A percentile compares a stretch with the other conserved stretches of the same genome.
Evolutionary conservation across 2,329 filamentous ascomycete genomes (phyloP).

Genomic region (Leptoxyphium fumago): DNA sequence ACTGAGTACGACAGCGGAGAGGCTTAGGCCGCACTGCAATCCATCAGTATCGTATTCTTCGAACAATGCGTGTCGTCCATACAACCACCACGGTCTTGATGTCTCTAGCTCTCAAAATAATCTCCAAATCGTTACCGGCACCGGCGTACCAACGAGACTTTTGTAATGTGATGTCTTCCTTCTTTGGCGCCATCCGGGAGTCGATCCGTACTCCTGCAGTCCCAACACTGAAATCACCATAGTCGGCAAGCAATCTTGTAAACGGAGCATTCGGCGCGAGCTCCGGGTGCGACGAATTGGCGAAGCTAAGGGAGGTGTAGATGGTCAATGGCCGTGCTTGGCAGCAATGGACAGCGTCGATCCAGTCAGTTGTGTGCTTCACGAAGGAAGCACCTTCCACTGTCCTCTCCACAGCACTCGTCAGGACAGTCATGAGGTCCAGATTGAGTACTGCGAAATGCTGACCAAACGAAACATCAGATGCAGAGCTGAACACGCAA

Average conservation of each 20-base stretch:
- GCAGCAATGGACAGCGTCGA: slow-evolving; percentile 25
- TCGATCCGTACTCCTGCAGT: slow-evolving; percentile 21
- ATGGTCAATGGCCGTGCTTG: slow-evolving; percentile 22
- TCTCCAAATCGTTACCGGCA: slow-evolving; percentile 25
- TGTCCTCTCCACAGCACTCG: slow-evolving; percentile 20
- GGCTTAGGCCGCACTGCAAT: too few relatives aligned
- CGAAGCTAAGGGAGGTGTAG: slow-evolving; percentile 27
- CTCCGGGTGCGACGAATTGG: slow-evolving; percentile 21
- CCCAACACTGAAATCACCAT: slow-evolving; percentile 13
- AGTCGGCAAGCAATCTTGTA: slow-evolving; percentile 15
- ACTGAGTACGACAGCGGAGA: too few relatives aligned
- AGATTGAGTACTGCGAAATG: slow-evolving; percentile 29
- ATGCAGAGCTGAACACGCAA: too few relatives aligned
- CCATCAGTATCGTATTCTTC: too few relatives aligned
- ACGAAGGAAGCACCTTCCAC: slow-evolving; percentile 22
- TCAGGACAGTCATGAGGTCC: slow-evolving; percentile 27
- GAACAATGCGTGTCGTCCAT: slow-evolving; percentile 7
- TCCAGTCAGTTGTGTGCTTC: slow-evolving; percentile 23
- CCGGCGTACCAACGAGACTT: slow-evolving; percentile 32
- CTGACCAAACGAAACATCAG: slow-evolving; percentile 15
- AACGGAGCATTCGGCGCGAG: slow-evolving; percentile 23
- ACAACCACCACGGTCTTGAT: slow-evolving; percentile 29
- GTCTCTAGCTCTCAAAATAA: slow-evolving; percentile 24
- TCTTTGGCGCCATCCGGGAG: slow-evolving; percentile 16
- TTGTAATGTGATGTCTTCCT: slow-evolving; percentile 24